phyloP scores from a whole-genome alignment of 768 basidiomycete species.

The Hypsizygus marmoreus region DNA sequence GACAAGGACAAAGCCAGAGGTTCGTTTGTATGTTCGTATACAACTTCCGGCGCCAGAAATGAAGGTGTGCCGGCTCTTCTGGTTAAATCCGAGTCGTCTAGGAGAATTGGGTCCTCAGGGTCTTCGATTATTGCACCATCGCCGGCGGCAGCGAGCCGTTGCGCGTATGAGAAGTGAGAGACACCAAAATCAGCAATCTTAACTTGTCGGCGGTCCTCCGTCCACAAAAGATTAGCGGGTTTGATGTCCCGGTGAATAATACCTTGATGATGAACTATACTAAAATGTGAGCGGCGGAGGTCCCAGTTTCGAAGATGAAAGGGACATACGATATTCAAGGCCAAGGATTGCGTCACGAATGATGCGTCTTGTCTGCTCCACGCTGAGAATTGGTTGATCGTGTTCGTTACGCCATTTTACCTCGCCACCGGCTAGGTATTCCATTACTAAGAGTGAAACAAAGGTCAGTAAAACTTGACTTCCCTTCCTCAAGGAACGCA shows the following conservation, averaged over 20 bases:
- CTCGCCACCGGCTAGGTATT: constrained; percentile 94
- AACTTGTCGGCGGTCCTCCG: constrained; percentile 80
- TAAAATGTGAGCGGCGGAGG: constrained; percentile 11
- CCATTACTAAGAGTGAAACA: constrained; percentile 68
- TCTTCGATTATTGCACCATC: constrained; percentile 42
- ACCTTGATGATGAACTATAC: constrained; percentile 92
- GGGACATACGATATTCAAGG: constrained; percentile 85
- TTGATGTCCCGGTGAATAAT: constrained; percentile 99
- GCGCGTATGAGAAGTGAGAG: constrained; percentile 92
- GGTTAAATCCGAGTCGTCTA: constrained; percentile 85
- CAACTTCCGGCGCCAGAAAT: constrained; percentile 95
- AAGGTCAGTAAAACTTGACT: constrained; percentile 7
- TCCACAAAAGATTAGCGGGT: constrained; percentile 94
- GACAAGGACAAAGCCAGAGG: constrained; percentile 19
- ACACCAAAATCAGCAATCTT: constrained; percentile 99
- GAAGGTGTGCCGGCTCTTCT: constrained; percentile 94
- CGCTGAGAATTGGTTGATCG: constrained; percentile 72
- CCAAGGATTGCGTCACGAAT: constrained; percentile 93
- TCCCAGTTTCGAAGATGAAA: constrained; percentile 11
- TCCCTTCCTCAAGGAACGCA: too few relatives aligned
- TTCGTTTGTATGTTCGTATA: constrained; percentile 60
- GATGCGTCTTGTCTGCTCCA: constrained; percentile 83
- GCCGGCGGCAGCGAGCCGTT: constrained; percentile 70
- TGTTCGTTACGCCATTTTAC: constrained; percentile 80
- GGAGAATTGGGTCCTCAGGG: constrained; percentile 61